Conservation (phyloP, 148 eudicot species). For the Pharnaceum exiguum region DNA sequence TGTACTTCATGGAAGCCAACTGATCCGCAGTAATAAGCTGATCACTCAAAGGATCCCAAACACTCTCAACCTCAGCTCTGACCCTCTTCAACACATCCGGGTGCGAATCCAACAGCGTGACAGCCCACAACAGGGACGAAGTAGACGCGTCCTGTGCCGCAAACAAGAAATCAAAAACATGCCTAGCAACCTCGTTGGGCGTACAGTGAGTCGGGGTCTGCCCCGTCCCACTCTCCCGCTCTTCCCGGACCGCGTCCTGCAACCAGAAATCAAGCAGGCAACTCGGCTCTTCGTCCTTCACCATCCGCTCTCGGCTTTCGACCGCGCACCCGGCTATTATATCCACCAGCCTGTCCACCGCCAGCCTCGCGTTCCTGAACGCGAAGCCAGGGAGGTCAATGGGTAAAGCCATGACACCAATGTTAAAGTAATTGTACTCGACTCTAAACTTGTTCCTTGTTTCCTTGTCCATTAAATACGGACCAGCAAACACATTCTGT, state of each 20-base stretch:
- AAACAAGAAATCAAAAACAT: constrained; percentile 73
- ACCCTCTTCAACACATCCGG: constrained; percentile 52
- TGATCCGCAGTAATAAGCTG: constrained; percentile 45
- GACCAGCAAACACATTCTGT: constrained; percentile 78
- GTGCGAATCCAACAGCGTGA: constrained; percentile 58
- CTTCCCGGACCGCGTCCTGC: constrained; percentile 53
- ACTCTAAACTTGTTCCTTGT: constrained; percentile 36
- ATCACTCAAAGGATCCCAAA: constrained; percentile 45
- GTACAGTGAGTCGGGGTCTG: constrained; percentile 31
- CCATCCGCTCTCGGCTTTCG: constrained; percentile 44
- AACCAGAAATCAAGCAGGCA: constrained; percentile 83
- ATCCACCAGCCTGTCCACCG: constrained; percentile 47
- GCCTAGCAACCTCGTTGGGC: constrained; percentile 41
- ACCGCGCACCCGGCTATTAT: constrained; percentile 47
- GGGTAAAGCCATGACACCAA: constrained; percentile 69
- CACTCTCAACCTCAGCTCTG: constrained; percentile 35
- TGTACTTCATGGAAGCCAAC: constrained; percentile 54
- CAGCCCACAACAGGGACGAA: constrained; percentile 78
- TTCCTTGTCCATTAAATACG: constrained; percentile 33
- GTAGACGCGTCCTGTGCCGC: constrained; percentile 92
- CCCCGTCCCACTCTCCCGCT: constrained; percentile 14
- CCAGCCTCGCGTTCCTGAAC: constrained; percentile 58
- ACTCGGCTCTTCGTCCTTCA: constrained; percentile 35
- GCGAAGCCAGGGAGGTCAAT: constrained; percentile 76
- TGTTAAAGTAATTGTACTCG: constrained; percentile 65